phyloP scores from a whole-genome alignment of 441 rosid genomes.

The Biscutella laevigata region DNA sequence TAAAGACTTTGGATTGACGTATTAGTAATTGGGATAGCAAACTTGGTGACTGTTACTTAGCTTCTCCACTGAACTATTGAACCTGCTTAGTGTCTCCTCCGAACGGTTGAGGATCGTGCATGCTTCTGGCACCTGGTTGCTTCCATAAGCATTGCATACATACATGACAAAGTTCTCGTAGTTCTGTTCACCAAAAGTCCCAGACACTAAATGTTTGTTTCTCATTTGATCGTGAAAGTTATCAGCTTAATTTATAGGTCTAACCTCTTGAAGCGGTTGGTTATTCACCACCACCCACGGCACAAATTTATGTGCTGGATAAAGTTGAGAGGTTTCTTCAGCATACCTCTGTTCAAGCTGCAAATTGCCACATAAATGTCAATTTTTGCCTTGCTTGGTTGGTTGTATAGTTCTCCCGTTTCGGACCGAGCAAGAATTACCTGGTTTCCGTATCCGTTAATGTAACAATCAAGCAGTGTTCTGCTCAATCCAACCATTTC shows the following conservation, averaged over 20 bases:
- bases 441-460: conserved; percentile 43
- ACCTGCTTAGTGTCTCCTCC: conserved; percentile 16
- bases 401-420: background rate
- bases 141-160: conserved; percentile 50
- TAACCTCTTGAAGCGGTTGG: conserved; percentile 43
- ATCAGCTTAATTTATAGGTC: conserved; percentile 10
- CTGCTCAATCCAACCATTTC: conserved; percentile 32
- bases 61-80: conserved; percentile 17
- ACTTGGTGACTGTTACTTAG: conserved; percentile 16
- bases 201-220: background rate
- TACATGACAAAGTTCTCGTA: conserved; percentile 34
- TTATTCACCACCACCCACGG: conserved; percentile 65
- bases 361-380: conserved; percentile 6
- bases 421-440: conserved; percentile 28
- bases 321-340: conserved; percentile 44
- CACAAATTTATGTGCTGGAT: conserved; percentile 41
- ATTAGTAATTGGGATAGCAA: conserved; percentile 17
- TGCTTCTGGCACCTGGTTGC: conserved; percentile 30
- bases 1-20: background rate
- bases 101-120: conserved; percentile 28
- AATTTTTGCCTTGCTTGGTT: background rate
- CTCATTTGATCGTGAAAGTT: background rate
- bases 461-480: conserved; percentile 41
- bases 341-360: conserved; percentile 44
- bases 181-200: conserved; percentile 35